Percentiles rank a stretch among this genome's conserved stretches.
phyloP scores from a whole-genome alignment of 345 rosid species.

The Arabis hirsuta region DNA sequence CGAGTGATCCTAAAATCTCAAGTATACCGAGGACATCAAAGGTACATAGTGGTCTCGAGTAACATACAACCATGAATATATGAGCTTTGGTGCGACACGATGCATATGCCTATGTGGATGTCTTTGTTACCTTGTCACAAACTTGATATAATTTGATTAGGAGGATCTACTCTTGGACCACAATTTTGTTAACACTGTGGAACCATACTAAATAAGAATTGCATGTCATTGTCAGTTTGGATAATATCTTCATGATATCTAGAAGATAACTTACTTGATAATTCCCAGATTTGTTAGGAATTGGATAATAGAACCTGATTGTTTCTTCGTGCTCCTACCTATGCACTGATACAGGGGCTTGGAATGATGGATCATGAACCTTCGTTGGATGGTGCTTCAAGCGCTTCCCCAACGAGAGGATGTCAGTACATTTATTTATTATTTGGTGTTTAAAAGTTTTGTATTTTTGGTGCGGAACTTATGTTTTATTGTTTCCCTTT shows the following conservation, averaged over 20 bases:
- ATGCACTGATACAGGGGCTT: constrained; percentile 25
- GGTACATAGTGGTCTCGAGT: constrained; percentile 27
- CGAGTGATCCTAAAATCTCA: constrained; percentile 18
- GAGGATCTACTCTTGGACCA: background rate
- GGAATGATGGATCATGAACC: constrained; percentile 29
- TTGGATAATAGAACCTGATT: constrained; percentile 23
- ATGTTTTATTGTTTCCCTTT: constrained; percentile 7
- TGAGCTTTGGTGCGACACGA: background rate
- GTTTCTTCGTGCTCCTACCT: constrained; percentile 2
- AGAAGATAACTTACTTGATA: constrained; percentile 3
- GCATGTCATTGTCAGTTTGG: constrained; percentile 2
- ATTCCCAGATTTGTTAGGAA: constrained; percentile 14
- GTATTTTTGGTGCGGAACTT: background rate
- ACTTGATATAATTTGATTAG: constrained; percentile 18
- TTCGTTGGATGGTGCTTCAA: constrained; percentile 35
- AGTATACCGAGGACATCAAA: constrained; percentile 23
- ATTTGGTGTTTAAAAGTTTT: background rate
- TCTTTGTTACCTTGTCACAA: constrained; percentile 14
- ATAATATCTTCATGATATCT: background rate
- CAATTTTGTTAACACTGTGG: background rate
- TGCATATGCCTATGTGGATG: background rate
- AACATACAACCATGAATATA: background rate
- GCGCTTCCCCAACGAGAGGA: constrained; percentile 23
- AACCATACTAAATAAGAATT: constrained; percentile 9
- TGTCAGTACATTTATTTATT: constrained; percentile 23